phyloP scores from a whole-genome alignment of 2,329 filamentous ascomycete species.

The Pseudogymnoascus sp. region DNA sequence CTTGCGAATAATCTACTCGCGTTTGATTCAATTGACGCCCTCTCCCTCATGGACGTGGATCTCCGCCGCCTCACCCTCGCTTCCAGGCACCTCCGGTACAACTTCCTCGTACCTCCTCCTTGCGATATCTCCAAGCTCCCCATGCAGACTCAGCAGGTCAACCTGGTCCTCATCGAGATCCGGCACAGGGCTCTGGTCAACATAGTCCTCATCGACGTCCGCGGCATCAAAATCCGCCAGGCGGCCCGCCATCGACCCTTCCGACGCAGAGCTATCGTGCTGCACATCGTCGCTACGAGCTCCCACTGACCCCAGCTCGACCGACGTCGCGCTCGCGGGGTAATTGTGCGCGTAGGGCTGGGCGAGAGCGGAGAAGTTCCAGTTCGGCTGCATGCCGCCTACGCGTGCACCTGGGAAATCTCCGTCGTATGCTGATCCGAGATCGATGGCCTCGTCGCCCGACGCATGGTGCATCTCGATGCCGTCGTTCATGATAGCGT shows the following conservation, averaged over 20 bases:
- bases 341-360: not conserved
- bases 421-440: constrained; percentile 11
- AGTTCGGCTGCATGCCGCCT: constrained; percentile 9
- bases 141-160: constrained; percentile 17
- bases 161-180: constrained; percentile 22
- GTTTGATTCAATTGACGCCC: constrained; percentile 19
- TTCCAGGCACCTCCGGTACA: not conserved
- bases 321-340: not conserved
- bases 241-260: constrained; percentile 17
- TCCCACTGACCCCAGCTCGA: not conserved
- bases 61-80: constrained; percentile 24
- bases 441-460: constrained; percentile 23
- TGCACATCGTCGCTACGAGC: constrained; percentile 24
- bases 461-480: constrained; percentile 11
- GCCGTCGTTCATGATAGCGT: constrained; percentile 18
- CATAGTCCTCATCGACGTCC: constrained; percentile 17
- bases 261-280: constrained; percentile 24
- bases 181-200: constrained; percentile 22
- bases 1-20: constrained; percentile 12
- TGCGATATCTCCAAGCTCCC: constrained; percentile 13
- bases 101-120: not conserved
- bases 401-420: not conserved
- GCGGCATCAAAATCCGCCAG: constrained; percentile 22
- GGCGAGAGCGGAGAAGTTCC: constrained; percentile 17
- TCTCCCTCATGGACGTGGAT: constrained; percentile 28